Evolutionary conservation across 2,329 filamentous ascomycete species (phyloP).

Genomic region (Aspergillus chevalieri): DNA sequence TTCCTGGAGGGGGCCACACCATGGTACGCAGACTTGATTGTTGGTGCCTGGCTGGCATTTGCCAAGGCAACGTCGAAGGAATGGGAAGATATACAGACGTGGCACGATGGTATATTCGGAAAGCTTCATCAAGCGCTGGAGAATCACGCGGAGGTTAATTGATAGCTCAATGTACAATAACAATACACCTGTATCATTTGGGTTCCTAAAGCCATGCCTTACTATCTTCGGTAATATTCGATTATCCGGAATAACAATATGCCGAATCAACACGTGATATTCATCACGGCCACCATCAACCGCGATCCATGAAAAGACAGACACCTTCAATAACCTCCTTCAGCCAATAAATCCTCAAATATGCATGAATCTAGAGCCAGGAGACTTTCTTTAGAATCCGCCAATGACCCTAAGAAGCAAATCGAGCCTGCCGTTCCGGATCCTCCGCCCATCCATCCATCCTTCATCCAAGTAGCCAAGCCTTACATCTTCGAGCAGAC

Average conservation of each 20-base stretch:
- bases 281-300: neutral
- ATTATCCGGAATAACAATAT: neutral
- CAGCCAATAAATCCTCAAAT: neutral
- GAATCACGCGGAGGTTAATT: slow-evolving; percentile 5
- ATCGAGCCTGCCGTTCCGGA: slow-evolving; percentile 13
- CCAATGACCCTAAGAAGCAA: slow-evolving; percentile 18
- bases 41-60: slow-evolving; percentile 53
- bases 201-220: no score
- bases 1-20: slow-evolving; percentile 44
- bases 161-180: neutral
- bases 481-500: slow-evolving; percentile 80
- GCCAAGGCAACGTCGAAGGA: slow-evolving; percentile 4
- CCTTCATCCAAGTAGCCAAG: slow-evolving; percentile 58
- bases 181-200: no score
- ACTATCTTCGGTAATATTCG: no score
- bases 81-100: slow-evolving; percentile 5
- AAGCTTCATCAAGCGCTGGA: slow-evolving; percentile 5
- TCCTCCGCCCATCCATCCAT: slow-evolving; percentile 52
- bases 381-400: neutral
- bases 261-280: neutral
- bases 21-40: slow-evolving; percentile 52
- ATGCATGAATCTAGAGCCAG: neutral
- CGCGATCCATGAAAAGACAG: neutral
- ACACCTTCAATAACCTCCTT: neutral
- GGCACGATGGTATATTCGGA: slow-evolving; percentile 6